phyloP scores from a whole-genome alignment of 2,329 filamentous ascomycete species.

The Rugonectria rugulosa region DNA sequence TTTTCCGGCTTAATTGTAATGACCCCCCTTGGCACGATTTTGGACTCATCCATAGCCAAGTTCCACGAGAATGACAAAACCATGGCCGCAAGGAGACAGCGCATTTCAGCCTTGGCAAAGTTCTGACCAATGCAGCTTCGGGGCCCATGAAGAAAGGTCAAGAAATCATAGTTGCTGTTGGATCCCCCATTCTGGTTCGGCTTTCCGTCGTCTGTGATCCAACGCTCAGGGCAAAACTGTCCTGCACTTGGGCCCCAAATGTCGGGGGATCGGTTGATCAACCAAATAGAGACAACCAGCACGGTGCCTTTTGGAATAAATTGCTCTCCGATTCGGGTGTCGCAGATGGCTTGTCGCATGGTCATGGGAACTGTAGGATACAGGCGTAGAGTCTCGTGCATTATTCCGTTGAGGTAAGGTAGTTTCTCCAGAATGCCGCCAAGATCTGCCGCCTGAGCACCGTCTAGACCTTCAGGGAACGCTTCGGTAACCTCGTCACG shows the following conservation, averaged over 20 bases:
- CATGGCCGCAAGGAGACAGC: slow-evolving; percentile 73
- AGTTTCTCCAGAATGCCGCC: slow-evolving; percentile 66
- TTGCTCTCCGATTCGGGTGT: slow-evolving; percentile 65
- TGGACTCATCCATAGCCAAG: slow-evolving; percentile 64
- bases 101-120: slow-evolving; percentile 78
- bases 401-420: slow-evolving; percentile 73
- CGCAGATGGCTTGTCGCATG: slow-evolving; percentile 62
- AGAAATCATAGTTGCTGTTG: slow-evolving; percentile 71
- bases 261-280: slow-evolving; percentile 67
- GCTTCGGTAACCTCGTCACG: slow-evolving; percentile 22
- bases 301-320: slow-evolving; percentile 70
- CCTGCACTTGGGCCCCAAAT: slow-evolving; percentile 74
- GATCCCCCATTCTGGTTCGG: slow-evolving; percentile 73
- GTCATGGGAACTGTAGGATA: slow-evolving; percentile 73
- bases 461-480: neutral
- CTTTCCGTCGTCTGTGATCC: slow-evolving; percentile 59
- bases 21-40: slow-evolving; percentile 66
- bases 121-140: slow-evolving; percentile 81
- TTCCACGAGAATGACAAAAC: slow-evolving; percentile 69
- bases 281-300: slow-evolving; percentile 64
- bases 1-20: slow-evolving; percentile 73
- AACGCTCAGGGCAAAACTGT: slow-evolving; percentile 74
- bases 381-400: slow-evolving; percentile 72
- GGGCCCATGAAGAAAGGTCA: slow-evolving; percentile 86
- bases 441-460: slow-evolving; percentile 49